Evolutionary conservation across 176 grass and related monocot species (phyloP).

Genomic region (Urochloa ruziziensis): DNA sequence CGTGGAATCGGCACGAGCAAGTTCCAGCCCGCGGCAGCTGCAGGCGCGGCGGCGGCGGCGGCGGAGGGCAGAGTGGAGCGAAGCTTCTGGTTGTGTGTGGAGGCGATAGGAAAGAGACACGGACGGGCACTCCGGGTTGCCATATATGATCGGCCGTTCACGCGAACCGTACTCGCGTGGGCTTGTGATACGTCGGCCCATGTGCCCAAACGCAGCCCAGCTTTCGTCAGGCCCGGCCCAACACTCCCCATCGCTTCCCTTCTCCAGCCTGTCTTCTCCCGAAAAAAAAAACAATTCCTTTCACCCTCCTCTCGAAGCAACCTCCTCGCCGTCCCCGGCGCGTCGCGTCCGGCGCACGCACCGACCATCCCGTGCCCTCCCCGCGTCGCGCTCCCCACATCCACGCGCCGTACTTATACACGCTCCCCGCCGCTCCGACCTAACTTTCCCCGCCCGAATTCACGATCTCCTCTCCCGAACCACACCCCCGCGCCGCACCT

Average conservation of each 20-base stretch:
- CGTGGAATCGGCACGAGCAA: neutral
- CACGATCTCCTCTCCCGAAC: neutral
- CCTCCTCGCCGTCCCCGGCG: neutral
- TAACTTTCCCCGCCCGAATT: conserved; percentile 7
- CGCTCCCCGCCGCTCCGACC: neutral
- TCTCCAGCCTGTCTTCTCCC: too few relatives aligned
- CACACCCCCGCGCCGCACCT: neutral
- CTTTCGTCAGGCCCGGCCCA: neutral
- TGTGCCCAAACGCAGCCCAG: too few relatives aligned
- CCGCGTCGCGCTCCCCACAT: neutral
- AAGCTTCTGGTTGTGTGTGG: conserved; percentile 14
- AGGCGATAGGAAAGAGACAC: neutral
- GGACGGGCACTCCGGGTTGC: neutral
- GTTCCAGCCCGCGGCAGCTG: neutral
- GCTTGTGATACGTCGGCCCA: too few relatives aligned
- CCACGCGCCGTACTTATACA: neutral
- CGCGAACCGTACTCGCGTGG: neutral
- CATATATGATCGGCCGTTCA: neutral
- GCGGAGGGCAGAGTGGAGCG: neutral
- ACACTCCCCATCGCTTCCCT: neutral
- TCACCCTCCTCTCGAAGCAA: conserved; percentile 25
- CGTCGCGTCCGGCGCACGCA: conserved; percentile 40
- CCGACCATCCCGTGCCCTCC: neutral
- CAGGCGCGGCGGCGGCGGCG: neutral
- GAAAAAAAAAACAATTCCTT: neutral